A percentile compares a stretch with the other conserved stretches of the same genome.
phyloP scores from a whole-genome alignment of 257 asterid genomes.

The Ilex asprella region DNA sequence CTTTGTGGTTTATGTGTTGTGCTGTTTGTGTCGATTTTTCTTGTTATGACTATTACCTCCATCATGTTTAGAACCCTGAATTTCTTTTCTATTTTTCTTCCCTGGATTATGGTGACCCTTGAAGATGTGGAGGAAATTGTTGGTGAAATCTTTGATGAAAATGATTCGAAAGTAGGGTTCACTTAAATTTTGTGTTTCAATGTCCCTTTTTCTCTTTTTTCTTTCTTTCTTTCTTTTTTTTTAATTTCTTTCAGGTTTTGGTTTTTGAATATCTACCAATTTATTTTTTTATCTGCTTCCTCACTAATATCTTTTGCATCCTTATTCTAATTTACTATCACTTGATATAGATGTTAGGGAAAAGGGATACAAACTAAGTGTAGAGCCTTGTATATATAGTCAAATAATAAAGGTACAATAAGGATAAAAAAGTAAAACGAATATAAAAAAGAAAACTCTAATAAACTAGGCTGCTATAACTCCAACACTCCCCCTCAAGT shows the following conservation, averaged over 20 bases:
- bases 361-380: too few relatives aligned
- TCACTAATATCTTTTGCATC: too few relatives aligned
- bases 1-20: background rate
- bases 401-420: too few relatives aligned
- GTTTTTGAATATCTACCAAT: conserved; percentile 3
- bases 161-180: conserved; percentile 82
- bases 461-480: too few relatives aligned
- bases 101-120: conserved; percentile 61
- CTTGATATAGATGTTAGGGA: too few relatives aligned
- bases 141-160: conserved; percentile 98
- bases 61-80: background rate
- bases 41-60: too few relatives aligned
- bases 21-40: background rate
- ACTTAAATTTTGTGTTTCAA: conserved; percentile 3
- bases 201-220: background rate
- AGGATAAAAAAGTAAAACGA: too few relatives aligned
- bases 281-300: too few relatives aligned
- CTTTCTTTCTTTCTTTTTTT: background rate
- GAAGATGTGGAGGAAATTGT: conserved; percentile 99
- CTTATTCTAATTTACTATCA: too few relatives aligned
- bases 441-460: too few relatives aligned
- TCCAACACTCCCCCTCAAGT: too few relatives aligned
- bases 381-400: too few relatives aligned
- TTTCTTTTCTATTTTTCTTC: conserved; percentile 4
- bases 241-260: conserved; percentile 6